Conservation (phyloP, 441 rosid species). For the Aquilaria agallochum region DNA sequence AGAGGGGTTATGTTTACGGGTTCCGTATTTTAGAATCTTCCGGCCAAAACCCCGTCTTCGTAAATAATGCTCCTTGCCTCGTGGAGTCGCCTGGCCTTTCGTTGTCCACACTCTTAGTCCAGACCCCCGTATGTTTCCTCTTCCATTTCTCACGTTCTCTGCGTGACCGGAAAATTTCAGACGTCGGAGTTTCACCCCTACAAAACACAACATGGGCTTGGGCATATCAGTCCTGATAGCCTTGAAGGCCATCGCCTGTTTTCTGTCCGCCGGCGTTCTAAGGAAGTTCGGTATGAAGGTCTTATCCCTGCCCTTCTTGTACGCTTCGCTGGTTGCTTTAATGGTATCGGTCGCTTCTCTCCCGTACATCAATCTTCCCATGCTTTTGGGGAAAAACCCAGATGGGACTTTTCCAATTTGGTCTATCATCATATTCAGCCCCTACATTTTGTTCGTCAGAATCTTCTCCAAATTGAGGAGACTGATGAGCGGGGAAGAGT, state of each 20-base stretch:
- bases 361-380: constrained; percentile 54
- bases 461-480: constrained; percentile 39
- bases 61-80: no score
- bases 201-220: constrained; percentile 31
- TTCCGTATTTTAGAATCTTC: no score
- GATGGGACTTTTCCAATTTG: constrained; percentile 65
- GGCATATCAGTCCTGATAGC: constrained; percentile 46
- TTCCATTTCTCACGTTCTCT: no score
- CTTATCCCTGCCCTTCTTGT: constrained; percentile 42
- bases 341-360: constrained; percentile 55
- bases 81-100: no score
- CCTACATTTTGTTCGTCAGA: constrained; percentile 48
- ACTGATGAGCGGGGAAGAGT: constrained; percentile 44
- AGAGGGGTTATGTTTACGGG: no score
- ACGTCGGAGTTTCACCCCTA: no score
- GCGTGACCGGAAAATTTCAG: no score
- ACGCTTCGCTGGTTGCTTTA: constrained; percentile 43
- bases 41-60: no score
- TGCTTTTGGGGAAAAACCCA: constrained; percentile 54
- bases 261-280: constrained; percentile 30
- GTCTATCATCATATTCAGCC: constrained; percentile 51
- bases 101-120: no score
- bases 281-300: constrained; percentile 27
- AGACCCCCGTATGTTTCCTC: no score
- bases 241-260: constrained; percentile 28